Evolutionary conservation across 208 protist species (phyloP).

Genomic region (Angomonas desouzai): DNA sequence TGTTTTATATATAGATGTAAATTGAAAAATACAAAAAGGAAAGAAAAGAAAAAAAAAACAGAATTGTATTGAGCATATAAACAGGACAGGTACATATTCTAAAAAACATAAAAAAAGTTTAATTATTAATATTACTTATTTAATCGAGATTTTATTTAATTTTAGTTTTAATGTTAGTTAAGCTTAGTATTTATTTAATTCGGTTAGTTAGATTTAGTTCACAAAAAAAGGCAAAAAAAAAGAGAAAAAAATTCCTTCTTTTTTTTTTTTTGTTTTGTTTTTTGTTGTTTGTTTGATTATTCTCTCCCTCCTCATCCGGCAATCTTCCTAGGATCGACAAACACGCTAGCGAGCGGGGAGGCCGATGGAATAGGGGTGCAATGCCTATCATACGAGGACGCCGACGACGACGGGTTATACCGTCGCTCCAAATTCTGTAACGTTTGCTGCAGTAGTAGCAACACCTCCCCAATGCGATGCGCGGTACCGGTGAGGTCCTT

Average conservation of each 20-base stretch:
- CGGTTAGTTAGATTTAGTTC: too few relatives aligned
- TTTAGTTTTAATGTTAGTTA: background rate
- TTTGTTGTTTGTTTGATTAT: background rate
- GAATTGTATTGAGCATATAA: slow-evolving; percentile 7
- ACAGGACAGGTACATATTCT: slow-evolving; percentile 4
- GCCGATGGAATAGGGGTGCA: too few relatives aligned
- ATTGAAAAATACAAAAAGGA: slow-evolving; percentile 6
- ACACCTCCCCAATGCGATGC: background rate
- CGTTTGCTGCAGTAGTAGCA: slow-evolving; percentile 1
- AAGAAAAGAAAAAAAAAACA: slow-evolving; percentile 11
- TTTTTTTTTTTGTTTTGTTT: slow-evolving; percentile 4
- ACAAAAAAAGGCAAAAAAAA: slow-evolving; percentile 12
- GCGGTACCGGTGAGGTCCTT: background rate
- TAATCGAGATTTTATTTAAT: background rate
- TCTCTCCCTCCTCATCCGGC: background rate
- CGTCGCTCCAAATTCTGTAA: slow-evolving; percentile 3
- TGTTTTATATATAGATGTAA: slow-evolving; percentile 12
- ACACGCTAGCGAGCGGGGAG: slow-evolving; percentile 10
- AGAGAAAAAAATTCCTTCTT: background rate
- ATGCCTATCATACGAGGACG: too few relatives aligned
- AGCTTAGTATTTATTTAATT: background rate
- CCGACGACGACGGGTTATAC: background rate
- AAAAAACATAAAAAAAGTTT: slow-evolving; percentile 7
- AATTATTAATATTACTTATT: background rate
- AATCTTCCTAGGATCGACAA: slow-evolving; percentile 22